Base-by-base conservation (phyloP, 768 basidiomycete genomes). In the Suillus hirtellus region DNA sequence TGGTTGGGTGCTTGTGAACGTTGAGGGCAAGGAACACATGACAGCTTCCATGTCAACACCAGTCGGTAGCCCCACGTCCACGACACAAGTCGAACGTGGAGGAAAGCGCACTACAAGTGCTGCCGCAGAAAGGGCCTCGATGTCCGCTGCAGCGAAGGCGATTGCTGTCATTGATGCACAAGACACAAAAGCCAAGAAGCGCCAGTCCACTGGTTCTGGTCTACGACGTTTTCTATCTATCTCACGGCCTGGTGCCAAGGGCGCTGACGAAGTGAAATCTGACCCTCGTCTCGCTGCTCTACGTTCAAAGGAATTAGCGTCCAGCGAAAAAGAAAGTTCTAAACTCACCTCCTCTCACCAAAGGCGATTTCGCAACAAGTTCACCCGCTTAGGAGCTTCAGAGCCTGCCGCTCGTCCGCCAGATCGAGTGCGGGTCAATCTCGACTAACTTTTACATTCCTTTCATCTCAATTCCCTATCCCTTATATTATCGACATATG, bases 1-100 rank as follows among this genome's bases (percentile, higher is more conserved):
- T 68, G 87, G 87, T 31, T 89, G 87, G 87, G 87, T 89, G 2
- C 75, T 89, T 31, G 84, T 89, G 43, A 88, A 86, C 59, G 82
- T 88, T 17, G 86, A 86, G 63, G 79, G 80, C 37, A 75, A 76
- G 65, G 75, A 73, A 58, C 77, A 74, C 50, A 63, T 59, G 50
- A 68, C 66, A 43, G 69, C 67, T 46, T 71, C 74, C 40, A 63
- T 64, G 9, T 53, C 70, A 17, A 68, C 68, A 52, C 71, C 69
- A 56, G 66, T 68, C 54, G 61, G 61, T 17, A 69, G 73, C 21
- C 70, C 73, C 24, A 72, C 72, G 35, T 70, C 75, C 56, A 72
- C 71, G 35, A 62, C 60, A 24, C 70, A 61, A 58, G 74, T 69
- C 38, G 73, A 78, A 31, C 74, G 72, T 38, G 38, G 65, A 59